Base-by-base conservation (phyloP, 2,329 filamentous ascomycete genomes). In the Gaeumannomyces tritici region DNA sequence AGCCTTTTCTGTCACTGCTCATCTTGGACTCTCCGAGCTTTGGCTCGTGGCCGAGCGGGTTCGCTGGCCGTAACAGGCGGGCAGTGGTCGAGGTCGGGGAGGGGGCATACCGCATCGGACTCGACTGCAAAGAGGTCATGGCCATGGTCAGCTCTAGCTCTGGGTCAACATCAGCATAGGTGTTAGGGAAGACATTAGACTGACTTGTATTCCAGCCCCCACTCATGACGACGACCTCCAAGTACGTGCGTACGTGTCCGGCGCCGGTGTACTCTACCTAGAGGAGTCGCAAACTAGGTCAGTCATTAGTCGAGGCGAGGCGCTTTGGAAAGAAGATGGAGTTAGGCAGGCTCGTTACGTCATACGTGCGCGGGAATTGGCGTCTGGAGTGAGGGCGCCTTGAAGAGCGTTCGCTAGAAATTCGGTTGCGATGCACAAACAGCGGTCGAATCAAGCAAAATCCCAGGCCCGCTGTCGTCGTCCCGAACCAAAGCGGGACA, bases 141-240 rank as follows among this genome's bases (percentile, higher is more conserved):
- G n/a, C 27, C 29, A 18, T 28, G 26, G 61, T 35, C 26, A 61
- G 42, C 28, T 27, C 42, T 27, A 28, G 28, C 4, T n/a, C n/a
- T n/a, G n/a, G n/a, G 12, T 26, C 26, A 33, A 21, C 18, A 35
- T 24, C 5, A 26, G 57, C 4, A 58, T n/a, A n/a, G n/a, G n/a
- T n/a, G 12, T 35, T 26, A 7, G 28, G 12, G 4, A 13, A 33
- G 11, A 18, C 13, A 18, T 6, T 15, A 18, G 61, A 75, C 82
- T 73, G 73, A 87, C 85, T 97, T 54, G 93, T 98, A 76, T 96
- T 96, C 93, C 93, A 98, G 66, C 93, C 93, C 57, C 70, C 71
- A 63, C 72, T 73, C 72, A 74, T 74, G 54, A 65, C 70, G 7
- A 27, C 29, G 24, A 29, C 55, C 55, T 60, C 42, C 42, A 24